Percentiles rank a stretch among this genome's conserved stretches.
Evolutionary conservation across 768 basidiomycete genomes (phyloP).

Genomic region (Kwoniella botswanensis): DNA sequence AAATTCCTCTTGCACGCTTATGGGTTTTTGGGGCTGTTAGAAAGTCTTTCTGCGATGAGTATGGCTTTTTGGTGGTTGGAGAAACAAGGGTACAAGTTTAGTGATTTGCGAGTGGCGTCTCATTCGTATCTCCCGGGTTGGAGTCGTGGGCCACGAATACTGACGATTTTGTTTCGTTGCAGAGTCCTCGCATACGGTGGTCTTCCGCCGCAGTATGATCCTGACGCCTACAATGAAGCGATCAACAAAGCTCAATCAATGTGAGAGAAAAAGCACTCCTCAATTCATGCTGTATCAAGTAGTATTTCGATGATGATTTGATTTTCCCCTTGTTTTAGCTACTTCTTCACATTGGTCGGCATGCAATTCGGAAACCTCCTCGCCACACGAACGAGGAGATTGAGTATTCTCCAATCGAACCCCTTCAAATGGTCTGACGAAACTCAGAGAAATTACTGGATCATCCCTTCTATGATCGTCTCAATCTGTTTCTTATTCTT

Average conservation of each 20-base stretch:
- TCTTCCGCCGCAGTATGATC: slow-evolving; percentile 60
- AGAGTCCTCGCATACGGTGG: slow-evolving; percentile 60
- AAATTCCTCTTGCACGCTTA: slow-evolving; percentile 67
- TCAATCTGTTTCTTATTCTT: slow-evolving; percentile 63
- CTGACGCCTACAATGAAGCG: slow-evolving; percentile 51
- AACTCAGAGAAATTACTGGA: slow-evolving; percentile 59
- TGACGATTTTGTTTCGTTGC: too few species aligned
- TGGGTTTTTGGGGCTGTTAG: slow-evolving; percentile 64
- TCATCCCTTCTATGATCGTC: slow-evolving; percentile 62
- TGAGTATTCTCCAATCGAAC: slow-evolving; percentile 66
- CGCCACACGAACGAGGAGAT: slow-evolving; percentile 65
- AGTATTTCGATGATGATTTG: neutral
- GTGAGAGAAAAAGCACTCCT: slow-evolving; percentile 46
- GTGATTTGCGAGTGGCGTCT: slow-evolving; percentile 34
- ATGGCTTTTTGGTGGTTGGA: slow-evolving; percentile 64
- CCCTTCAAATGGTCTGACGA: slow-evolving; percentile 56
- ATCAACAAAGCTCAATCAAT: slow-evolving; percentile 65
- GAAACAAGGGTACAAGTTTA: slow-evolving; percentile 55
- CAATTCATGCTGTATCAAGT: neutral
- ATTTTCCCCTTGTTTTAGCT: slow-evolving; percentile 14
- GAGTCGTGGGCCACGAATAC: too few species aligned
- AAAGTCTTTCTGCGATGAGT: slow-evolving; percentile 63
- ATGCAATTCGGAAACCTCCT: slow-evolving; percentile 71
- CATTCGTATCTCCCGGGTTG: neutral
- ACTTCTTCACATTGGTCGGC: slow-evolving; percentile 62